Conservation (phyloP, 2,329 filamentous ascomycete species). For the Karstenula rhodostoma region DNA sequence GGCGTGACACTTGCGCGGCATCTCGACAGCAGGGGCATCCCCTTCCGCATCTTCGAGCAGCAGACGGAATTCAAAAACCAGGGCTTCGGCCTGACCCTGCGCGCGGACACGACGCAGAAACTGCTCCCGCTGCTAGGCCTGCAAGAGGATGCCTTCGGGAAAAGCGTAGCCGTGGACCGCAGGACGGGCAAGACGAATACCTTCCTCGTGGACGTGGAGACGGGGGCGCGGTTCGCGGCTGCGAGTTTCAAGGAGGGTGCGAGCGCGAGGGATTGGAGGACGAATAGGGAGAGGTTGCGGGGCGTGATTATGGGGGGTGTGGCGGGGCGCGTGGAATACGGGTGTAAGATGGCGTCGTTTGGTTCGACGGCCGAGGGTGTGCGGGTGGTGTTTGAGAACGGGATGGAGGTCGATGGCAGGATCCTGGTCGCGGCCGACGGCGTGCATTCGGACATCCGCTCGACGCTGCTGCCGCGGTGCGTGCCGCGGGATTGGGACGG, state of each 20-base stretch:
- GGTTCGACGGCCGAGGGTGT: neutral
- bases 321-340: neutral
- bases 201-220: neutral
- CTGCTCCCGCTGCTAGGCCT: neutral
- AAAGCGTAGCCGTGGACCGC: neutral
- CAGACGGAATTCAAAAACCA: neutral
- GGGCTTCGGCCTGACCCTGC: neutral
- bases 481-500: conserved; percentile 5
- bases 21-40: neutral
- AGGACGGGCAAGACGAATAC: neutral
- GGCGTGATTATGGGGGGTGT: neutral
- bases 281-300: conserved; percentile 4
- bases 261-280: neutral
- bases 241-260: neutral
- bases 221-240: neutral
- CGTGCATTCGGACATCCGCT: neutral
- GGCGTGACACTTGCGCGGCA: neutral
- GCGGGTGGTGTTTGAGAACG: conserved; percentile 1
- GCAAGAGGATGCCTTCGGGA: neutral
- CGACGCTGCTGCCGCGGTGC: neutral
- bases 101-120: neutral
- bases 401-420: neutral
- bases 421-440: conserved; percentile 1
- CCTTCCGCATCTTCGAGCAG: conserved; percentile 7
- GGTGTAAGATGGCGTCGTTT: neutral